Percentiles rank a stretch among this genome's conserved stretches.
Conservation (phyloP, 2,329 filamentous ascomycete genomes). For the Simplicillium sp. region DNA sequence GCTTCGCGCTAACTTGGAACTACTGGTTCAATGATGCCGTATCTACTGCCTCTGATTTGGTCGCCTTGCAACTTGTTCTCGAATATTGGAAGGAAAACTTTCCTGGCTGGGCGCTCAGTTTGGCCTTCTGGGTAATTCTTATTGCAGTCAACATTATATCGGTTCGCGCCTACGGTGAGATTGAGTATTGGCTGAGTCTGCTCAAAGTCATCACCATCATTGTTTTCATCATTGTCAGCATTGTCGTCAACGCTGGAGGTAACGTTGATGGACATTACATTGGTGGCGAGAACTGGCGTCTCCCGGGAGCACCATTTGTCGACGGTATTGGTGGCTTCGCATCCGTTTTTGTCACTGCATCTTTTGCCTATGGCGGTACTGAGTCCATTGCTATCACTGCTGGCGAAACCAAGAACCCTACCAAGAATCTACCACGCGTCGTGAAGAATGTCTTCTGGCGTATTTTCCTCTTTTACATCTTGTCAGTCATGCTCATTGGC, state of each 20-base stretch:
- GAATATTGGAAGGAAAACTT: slow-evolving; percentile 54
- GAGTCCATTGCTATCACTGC: slow-evolving; percentile 58
- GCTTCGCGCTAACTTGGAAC: slow-evolving; percentile 47
- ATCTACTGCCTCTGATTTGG: slow-evolving; percentile 45
- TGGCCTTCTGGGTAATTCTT: slow-evolving; percentile 50
- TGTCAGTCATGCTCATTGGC: slow-evolving; percentile 35
- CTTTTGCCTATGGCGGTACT: slow-evolving; percentile 51
- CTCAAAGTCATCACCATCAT: slow-evolving; percentile 44
- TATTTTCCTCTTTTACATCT: slow-evolving; percentile 41
- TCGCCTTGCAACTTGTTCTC: slow-evolving; percentile 41
- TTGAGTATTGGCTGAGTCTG: slow-evolving; percentile 48
- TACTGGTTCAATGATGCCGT: slow-evolving; percentile 59
- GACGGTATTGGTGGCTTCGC: slow-evolving; percentile 57
- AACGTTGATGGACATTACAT: slow-evolving; percentile 45
- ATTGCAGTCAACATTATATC: slow-evolving; percentile 29
- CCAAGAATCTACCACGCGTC: slow-evolving; percentile 50
- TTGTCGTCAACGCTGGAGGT: slow-evolving; percentile 42
- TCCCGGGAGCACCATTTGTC: slow-evolving; percentile 54
- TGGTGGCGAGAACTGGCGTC: slow-evolving; percentile 47
- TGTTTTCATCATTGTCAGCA: slow-evolving; percentile 54
- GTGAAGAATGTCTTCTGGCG: slow-evolving; percentile 59
- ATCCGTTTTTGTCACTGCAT: slow-evolving; percentile 43
- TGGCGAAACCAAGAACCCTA: slow-evolving; percentile 55
- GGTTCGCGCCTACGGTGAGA: slow-evolving; percentile 24
- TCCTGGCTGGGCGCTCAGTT: slow-evolving; percentile 52